Percentiles rank a stretch among this genome's conserved stretches.
Conservation (phyloP, 2,329 filamentous ascomycete species). For the Cladorrhinum sp. region DNA sequence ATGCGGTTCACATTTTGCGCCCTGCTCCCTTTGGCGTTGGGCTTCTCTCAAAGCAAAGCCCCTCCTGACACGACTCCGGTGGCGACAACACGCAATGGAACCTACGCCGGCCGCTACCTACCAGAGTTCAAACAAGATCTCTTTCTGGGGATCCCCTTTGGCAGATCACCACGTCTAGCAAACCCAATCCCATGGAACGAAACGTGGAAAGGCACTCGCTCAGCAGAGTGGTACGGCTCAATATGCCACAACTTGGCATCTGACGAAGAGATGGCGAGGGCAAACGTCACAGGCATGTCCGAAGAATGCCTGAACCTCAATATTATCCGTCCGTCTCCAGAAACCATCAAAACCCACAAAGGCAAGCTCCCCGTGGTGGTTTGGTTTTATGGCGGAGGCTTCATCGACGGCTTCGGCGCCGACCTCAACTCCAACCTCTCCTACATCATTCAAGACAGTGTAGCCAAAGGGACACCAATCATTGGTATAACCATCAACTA, state of each 20-base stretch:
- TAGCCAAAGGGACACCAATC: slow-evolving; percentile 43
- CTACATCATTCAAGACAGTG: slow-evolving; percentile 51
- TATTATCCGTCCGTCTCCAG: slow-evolving; percentile 50
- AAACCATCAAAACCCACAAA: slow-evolving; percentile 35
- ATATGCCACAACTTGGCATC: slow-evolving; percentile 48
- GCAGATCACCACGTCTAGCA: slow-evolving; percentile 1
- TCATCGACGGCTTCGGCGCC: slow-evolving; percentile 28
- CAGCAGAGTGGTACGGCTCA: slow-evolving; percentile 10
- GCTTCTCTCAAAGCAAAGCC: background rate
- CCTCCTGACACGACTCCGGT: background rate
- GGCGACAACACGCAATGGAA: background rate
- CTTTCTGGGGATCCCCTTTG: slow-evolving; percentile 2
- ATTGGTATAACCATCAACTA: slow-evolving; percentile 48
- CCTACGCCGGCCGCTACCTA: background rate
- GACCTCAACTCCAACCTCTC: slow-evolving; percentile 58
- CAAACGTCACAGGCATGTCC: slow-evolving; percentile 23
- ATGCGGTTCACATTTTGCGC: background rate
- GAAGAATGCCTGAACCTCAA: slow-evolving; percentile 64
- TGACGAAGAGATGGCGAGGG: slow-evolving; percentile 32
- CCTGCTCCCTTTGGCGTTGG: background rate
- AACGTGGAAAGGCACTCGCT: slow-evolving; percentile 8
- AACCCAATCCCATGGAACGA: slow-evolving; percentile 8
- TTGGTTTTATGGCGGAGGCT: slow-evolving; percentile 52
- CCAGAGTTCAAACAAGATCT: slow-evolving; percentile 1
- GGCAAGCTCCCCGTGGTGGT: slow-evolving; percentile 48